Base-by-base conservation (phyloP, 2,329 filamentous ascomycete species). In the Xylaria polymorpha region DNA sequence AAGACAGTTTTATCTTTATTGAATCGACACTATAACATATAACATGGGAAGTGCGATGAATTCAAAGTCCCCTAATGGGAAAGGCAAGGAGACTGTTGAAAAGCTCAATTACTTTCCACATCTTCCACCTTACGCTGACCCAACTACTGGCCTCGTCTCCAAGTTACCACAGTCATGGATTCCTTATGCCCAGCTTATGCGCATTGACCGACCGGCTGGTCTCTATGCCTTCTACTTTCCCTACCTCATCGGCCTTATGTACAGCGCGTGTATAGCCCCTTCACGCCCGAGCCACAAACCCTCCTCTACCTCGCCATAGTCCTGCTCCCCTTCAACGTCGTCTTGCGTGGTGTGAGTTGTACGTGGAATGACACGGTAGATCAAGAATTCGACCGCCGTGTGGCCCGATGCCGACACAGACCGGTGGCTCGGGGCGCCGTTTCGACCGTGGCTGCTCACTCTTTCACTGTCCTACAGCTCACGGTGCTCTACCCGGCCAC, bases 201-300 rank as follows among this genome's bases (percentile, higher is more conserved):
- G 86, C 18, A 77, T 88, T 61, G 81, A 87, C 70, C 84, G 84
- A 55, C 84, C 83, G 3, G 82, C 82, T 1, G 85, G 85, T 10
- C 80, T 85, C 64, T 87, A 84, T 72, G 84, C 84, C 64, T 81
- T 87, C 58, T 87, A 85, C 77, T 85, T 86, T 61, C 85, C 85
- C 18, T 85, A 81, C 66, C 63, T 81, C 4, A 72, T 80, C 58
- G 78, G 85, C 55, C 75, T 85, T 41, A 82, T 84, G 68, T 87
- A 85, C 80, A 60, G 80, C 80, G 67, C 79, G 80, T 72, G 82
- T 77, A 69, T 84, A 37, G 29, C 65, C 0, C 65, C 70, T 2
- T 39, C 15, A 1, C 65, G 20, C 67, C 67, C 20, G 32, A 64
- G 1, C 71, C 67, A 1, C 10, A 1, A 9, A 44, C 25, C 1